Evolutionary conservation across 345 rosid genomes (phyloP), one percentile per base, ranked within the genome.

Genomic region (Salix arbutifolia): DNA sequence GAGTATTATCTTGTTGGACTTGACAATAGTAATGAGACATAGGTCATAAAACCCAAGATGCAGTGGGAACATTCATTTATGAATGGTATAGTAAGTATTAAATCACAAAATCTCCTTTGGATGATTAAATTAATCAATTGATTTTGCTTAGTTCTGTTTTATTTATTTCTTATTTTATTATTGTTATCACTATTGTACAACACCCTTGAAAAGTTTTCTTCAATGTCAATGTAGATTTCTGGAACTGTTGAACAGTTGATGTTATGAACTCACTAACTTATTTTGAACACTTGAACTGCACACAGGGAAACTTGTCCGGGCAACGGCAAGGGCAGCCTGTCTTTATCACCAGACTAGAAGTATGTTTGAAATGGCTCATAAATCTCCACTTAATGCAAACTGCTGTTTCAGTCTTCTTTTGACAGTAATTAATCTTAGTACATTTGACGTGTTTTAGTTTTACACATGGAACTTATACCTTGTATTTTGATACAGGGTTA

Each of bases 241-340:
- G 12, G 25, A 44, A 13, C 28, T 52, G 9, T 65, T 23, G 17
- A 25, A 7, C 2, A 30, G 6, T 28, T 64, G 50, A 50, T 21
- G 23, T 61, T 70, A 42, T 67, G 67, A 60, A 52, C 48, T 70
- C 13, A 48, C 65, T 76, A 42, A 74, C 33, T 69, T 75, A 13
- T 74, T 56, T 58, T 83, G 71, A 73, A 52, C 73, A 53, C 1
- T 72, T 18, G 70, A 81, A 82, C 66, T 75, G 67, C 58, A 64
- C 83, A 78, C 87, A 96, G 99, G 99, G 98, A 79, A 91, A 84
- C 86, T 86, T 96, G 84, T 93, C 93, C 68, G 97, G 97, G 67
- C 97, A 92, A 84, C 89, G 97, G 77, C 98, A 96, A 85, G 94
- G 98, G 74, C 99, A 96, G 81, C 99, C 97, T 61, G 97, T 96